Base-by-base conservation (phyloP, 768 basidiomycete species). In the Boletus speciosus region DNA sequence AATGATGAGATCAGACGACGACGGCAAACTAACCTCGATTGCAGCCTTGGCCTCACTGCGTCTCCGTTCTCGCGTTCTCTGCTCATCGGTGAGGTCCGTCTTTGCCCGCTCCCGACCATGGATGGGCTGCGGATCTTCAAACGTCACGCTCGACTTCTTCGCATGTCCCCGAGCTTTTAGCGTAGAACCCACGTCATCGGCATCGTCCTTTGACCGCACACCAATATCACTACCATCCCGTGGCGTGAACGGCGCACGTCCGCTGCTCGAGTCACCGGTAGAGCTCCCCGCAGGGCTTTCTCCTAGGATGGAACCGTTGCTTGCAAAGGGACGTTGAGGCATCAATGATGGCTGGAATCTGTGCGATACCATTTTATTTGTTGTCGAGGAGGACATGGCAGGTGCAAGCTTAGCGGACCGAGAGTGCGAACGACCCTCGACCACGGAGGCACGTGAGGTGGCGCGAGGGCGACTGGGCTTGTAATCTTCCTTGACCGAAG, bases 11-110 rank as follows among this genome's bases (percentile, higher is more conserved):
- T 1, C 4, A 29, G 1, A 53, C 10, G 27, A 49, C 7, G 42
- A 45, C 52, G 19, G 49, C 35, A 42, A 23, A 59, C 47, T 71
- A 49, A 93, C 91, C 83, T 93, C 88, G 65, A 92, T 88, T 32
- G 91, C 88, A 65, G 89, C 88, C 69, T 81, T 86, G n/a, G 92
- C 90, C 66, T 93, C 91, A 62, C 78, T 81, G 60, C 91, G 76
- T 68, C 92, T 77, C 63, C 92, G 76, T 65, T 91, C 88, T 56
- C 76, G 81, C 66, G 89, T 79, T 68, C 78, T 78, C 60, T 76
- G 74, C 68, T 89, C 80, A 21, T 75, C 73, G 11, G 69, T 61
- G 49, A 61, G 64, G 10, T 60, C 61, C 21, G 57, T 54, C 66
- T 65, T 69, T 41, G 61, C 71, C 60, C 67, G 67, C 45, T 66